These are phyloP conservation scores for Cornus suecica DNA, from an alignment of 148 eudicot species.

Conservation along the genomic window DNA sequence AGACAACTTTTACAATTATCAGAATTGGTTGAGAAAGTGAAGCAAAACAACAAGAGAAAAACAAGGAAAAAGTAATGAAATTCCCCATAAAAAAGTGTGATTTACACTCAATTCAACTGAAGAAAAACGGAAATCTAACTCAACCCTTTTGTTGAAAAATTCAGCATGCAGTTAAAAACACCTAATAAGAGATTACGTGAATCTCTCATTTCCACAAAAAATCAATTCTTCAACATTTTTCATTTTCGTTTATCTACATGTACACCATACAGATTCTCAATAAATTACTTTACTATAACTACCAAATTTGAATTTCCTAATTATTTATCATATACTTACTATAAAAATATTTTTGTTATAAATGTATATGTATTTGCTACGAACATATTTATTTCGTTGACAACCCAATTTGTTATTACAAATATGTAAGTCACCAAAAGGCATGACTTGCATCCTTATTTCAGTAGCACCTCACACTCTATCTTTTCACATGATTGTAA, in stretches of 20 bases:
- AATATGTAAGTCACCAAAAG: too few species aligned
- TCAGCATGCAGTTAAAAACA: background rate
- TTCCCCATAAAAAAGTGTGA: too few species aligned
- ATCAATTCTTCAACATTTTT: background rate
- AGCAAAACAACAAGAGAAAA: background rate
- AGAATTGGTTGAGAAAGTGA: background rate
- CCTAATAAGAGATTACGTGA: background rate
- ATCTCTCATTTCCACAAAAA: slow-evolving; percentile 1
- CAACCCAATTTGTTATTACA: too few species aligned
- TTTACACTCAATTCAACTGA: background rate
- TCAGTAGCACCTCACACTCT: too few species aligned
- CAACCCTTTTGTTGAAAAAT: background rate
- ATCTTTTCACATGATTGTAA: too few species aligned
- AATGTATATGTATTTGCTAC: too few species aligned
- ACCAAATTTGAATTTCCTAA: too few species aligned
- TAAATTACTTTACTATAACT: too few species aligned
- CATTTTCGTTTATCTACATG: background rate
- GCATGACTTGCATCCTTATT: too few species aligned
- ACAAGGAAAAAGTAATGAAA: background rate
- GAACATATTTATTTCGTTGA: too few species aligned
- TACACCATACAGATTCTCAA: background rate
- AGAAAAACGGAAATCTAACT: background rate
- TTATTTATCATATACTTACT: too few species aligned
- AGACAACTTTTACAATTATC: background rate
- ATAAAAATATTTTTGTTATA: too few species aligned